These are phyloP conservation scores for Metschnikowia proteae DNA, from an alignment of 805 yeast species.

Conservation along the genomic window DNA sequence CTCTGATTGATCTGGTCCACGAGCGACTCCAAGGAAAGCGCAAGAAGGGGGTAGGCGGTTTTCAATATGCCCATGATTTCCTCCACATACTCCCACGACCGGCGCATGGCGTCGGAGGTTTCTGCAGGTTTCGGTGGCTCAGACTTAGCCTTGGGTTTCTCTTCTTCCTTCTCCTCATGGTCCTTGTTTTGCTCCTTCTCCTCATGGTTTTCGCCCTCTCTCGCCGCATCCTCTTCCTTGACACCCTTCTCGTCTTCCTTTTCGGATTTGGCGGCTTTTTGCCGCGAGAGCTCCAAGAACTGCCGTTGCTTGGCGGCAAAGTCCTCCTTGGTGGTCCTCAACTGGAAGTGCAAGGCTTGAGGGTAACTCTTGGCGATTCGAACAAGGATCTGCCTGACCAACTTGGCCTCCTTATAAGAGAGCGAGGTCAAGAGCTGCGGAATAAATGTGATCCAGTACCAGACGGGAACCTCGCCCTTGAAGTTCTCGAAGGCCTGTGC, in stretches of 20 bases:
- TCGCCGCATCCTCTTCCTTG: constrained; percentile 1
- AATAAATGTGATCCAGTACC: constrained; percentile 98
- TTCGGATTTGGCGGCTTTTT: constrained; percentile 15
- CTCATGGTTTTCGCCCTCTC: constrained; percentile 3
- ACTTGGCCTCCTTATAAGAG: constrained; percentile 85
- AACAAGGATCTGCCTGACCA: constrained; percentile 83
- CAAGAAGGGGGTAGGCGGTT: constrained; percentile 92
- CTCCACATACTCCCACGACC: constrained; percentile 90
- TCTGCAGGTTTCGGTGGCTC: constrained; percentile 2
- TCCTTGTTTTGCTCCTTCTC: constrained; percentile 5
- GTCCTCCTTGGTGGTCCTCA: constrained; percentile 93
- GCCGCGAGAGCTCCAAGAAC: constrained; percentile 37
- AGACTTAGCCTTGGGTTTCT: background rate
- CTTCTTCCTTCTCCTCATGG: background rate
- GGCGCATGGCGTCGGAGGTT: constrained; percentile 36
- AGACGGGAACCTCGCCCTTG: constrained; percentile 94
- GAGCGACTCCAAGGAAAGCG: constrained; percentile 86
- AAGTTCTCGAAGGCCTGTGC: constrained; percentile 87
- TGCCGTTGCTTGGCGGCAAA: constrained; percentile 83
- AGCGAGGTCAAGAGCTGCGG: constrained; percentile 89
- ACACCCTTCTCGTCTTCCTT: background rate
- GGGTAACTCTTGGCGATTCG: constrained; percentile 96
- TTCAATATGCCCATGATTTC: constrained; percentile 93
- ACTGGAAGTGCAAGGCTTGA: constrained; percentile 93
- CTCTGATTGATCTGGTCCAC: constrained; percentile 94